Evolutionary conservation across 768 basidiomycete species (phyloP).

Genomic region (Psilocybe sp.): DNA sequence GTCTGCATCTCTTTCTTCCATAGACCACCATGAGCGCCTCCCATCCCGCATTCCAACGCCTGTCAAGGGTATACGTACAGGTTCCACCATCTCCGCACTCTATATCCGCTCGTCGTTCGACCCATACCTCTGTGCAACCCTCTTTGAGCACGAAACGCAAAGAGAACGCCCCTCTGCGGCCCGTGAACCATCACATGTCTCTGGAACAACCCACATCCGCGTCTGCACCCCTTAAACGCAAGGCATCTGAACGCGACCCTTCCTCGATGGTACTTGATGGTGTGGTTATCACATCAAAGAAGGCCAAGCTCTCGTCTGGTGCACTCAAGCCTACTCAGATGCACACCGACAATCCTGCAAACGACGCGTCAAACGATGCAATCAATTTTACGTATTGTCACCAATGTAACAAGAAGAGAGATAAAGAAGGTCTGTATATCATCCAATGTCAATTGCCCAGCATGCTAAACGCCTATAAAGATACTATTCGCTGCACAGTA

Average conservation of each 20-base stretch:
- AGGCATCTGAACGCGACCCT: conserved; percentile 35
- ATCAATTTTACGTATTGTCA: conserved; percentile 60
- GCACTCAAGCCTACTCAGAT: conserved; percentile 17
- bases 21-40: conserved; percentile 18
- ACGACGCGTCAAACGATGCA: conserved; percentile 27
- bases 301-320: conserved; percentile 25
- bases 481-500: conserved; percentile 33
- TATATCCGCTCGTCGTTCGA: conserved; percentile 20
- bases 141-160: conserved; percentile 32
- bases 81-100: conserved; percentile 50
- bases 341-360: conserved; percentile 27
- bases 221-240: conserved; percentile 46
- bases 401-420: conserved; percentile 59
- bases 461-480: not conserved
- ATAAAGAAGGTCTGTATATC: not conserved
- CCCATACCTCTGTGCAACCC: conserved; percentile 18
- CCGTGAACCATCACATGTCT: conserved; percentile 12
- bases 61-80: conserved; percentile 55
- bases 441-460: not conserved
- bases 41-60: conserved; percentile 25
- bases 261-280: conserved; percentile 13
- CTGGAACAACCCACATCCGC: conserved; percentile 17
- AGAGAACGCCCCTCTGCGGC: conserved; percentile 42
- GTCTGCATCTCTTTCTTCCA: conserved; percentile 12
- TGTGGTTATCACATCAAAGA: conserved; percentile 26